Percentiles rank a stretch among this genome's conserved stretches.
Conservation (phyloP, 306 rosid species). For the Prunus mongolica region DNA sequence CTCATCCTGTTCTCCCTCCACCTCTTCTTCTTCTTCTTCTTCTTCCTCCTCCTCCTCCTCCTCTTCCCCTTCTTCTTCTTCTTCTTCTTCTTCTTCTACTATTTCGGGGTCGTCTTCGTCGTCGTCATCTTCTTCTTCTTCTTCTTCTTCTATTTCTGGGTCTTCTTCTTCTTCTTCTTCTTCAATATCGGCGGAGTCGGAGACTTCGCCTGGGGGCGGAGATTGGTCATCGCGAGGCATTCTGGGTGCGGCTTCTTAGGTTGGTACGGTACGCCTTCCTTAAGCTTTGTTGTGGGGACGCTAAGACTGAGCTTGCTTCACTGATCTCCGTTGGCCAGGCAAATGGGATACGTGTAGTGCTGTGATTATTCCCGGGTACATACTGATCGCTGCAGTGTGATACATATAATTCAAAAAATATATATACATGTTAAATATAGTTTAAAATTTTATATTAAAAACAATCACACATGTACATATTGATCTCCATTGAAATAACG, state of each 20-base stretch:
- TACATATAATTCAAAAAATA: no score
- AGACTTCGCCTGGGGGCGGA: conserved; percentile 5
- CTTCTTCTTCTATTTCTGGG: neutral
- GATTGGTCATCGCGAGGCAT: conserved; percentile 17
- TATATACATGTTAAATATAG: neutral
- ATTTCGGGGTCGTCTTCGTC: neutral
- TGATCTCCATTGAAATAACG: no score
- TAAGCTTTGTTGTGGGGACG: neutral
- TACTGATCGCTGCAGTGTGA: neutral
- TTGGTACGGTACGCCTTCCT: neutral
- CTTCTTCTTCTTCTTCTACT: neutral
- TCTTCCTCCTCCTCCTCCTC: conserved; percentile 10
- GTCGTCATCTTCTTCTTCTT: neutral
- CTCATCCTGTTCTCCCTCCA: neutral
- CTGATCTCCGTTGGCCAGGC: neutral
- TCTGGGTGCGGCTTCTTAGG: neutral
- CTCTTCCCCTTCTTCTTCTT: neutral
- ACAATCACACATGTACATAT: no score
- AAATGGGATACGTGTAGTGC: neutral
- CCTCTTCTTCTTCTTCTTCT: neutral
- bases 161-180: conserved; percentile 12
- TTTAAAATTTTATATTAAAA: no score
- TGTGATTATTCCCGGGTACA: neutral
- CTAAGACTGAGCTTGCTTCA: conserved; percentile 1
- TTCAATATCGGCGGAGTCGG: conserved; percentile 9